Conservation (phyloP, 345 rosid genomes). For the Isatis tinctoria region DNA sequence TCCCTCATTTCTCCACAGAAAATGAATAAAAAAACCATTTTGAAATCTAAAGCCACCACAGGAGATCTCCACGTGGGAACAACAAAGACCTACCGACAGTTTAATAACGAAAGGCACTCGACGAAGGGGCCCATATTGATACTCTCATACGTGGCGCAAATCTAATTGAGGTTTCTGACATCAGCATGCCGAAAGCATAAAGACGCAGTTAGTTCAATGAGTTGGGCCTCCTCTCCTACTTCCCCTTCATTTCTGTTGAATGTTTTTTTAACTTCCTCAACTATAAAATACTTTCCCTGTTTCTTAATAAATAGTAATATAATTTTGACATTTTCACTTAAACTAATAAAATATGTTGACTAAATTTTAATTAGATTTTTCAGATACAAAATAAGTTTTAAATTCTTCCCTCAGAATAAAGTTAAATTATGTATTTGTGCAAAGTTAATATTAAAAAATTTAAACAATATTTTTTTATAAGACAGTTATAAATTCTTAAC, state of each 20-base stretch:
- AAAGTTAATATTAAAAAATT: too few relatives aligned
- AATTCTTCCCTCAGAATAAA: too few relatives aligned
- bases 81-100: slow-evolving; percentile 23
- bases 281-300: background rate
- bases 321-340: too few relatives aligned
- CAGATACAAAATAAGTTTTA: too few relatives aligned
- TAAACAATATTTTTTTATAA: too few relatives aligned
- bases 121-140: slow-evolving; percentile 2
- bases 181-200: slow-evolving; percentile 22
- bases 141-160: slow-evolving; percentile 21
- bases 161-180: slow-evolving; percentile 3
- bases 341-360: too few relatives aligned
- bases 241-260: background rate
- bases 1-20: background rate
- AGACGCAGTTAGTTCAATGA: background rate
- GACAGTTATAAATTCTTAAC: too few relatives aligned
- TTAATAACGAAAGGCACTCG: background rate
- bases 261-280: background rate
- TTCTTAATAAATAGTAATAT: too few relatives aligned
- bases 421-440: too few relatives aligned
- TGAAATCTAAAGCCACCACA: slow-evolving; percentile 4
- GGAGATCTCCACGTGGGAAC: slow-evolving; percentile 15
- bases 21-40: background rate
- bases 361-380: too few relatives aligned
- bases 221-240: background rate